Evolutionary conservation across 2,329 filamentous ascomycete genomes (phyloP).

Genomic region (Colletotrichum endophyticum): DNA sequence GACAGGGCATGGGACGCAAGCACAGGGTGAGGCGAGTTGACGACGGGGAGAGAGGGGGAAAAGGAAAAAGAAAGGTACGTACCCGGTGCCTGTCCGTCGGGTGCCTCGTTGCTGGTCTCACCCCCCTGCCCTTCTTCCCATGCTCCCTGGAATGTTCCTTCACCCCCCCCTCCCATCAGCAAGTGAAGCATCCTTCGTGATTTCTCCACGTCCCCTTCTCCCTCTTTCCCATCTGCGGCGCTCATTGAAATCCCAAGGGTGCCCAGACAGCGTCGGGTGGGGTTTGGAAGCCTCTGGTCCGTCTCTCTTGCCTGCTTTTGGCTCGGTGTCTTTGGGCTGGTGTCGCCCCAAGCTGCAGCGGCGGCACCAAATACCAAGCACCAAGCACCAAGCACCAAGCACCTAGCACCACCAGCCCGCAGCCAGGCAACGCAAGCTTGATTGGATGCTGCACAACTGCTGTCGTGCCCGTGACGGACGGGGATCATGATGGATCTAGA

Average conservation of each 20-base stretch:
- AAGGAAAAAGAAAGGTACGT: background rate
- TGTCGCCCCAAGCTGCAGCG: background rate
- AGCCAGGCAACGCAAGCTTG: background rate
- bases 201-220: background rate
- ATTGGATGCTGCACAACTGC: background rate
- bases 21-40: constrained; percentile 7
- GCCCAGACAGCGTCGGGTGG: background rate
- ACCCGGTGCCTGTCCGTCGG: constrained; percentile 17
- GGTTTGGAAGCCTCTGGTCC: constrained; percentile 2
- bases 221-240: background rate
- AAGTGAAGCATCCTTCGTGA: background rate
- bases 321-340: background rate
- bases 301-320: background rate
- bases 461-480: background rate
- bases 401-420: background rate
- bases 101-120: constrained; percentile 20
- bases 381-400: background rate
- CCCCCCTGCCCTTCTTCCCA: background rate
- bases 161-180: background rate
- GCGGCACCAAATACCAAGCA: background rate
- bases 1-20: constrained; percentile 5
- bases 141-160: background rate
- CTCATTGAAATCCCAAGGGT: constrained; percentile 9
- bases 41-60: background rate
- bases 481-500: background rate